Percentiles rank a stretch among this genome's conserved stretches.
Evolutionary conservation across 192 early-diverging fungal genomes (phyloP).

Genomic region (Linnemannia zychae): DNA sequence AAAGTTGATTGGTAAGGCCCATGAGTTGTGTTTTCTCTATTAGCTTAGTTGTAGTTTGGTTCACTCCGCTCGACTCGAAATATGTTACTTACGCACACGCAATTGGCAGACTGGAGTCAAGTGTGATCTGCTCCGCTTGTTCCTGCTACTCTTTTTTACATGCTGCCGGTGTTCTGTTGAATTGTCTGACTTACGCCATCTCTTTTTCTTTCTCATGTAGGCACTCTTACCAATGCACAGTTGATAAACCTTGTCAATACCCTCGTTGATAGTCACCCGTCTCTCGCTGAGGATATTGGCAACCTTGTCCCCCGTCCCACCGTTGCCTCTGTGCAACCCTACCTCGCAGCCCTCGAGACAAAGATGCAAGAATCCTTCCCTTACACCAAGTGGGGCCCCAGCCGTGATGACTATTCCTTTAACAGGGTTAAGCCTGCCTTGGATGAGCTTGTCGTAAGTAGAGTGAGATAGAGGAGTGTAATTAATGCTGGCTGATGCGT

Average conservation of each 20-base stretch:
- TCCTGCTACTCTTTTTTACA: neutral
- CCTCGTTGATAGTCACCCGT: constrained; percentile 81
- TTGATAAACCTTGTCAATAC: constrained; percentile 80
- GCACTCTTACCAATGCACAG: constrained; percentile 66
- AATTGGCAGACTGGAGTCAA: neutral
- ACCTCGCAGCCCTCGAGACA: constrained; percentile 78
- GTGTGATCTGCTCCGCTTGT: neutral
- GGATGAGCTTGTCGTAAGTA: constrained; percentile 73
- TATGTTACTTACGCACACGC: neutral
- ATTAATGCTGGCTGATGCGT: neutral
- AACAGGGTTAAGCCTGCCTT: constrained; percentile 85
- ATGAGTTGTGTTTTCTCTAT: neutral
- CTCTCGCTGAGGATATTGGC: constrained; percentile 76
- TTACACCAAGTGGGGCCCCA: constrained; percentile 84
- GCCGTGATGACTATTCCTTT: constrained; percentile 90
- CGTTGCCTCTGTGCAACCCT: constrained; percentile 75
- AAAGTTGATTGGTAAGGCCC: constrained; percentile 53
- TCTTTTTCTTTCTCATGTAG: constrained; percentile 19
- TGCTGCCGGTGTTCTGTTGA: neutral
- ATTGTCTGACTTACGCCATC: constrained; percentile 16
- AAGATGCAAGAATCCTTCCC: constrained; percentile 85
- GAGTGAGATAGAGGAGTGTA: neutral
- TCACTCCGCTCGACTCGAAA: neutral
- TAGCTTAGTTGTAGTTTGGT: neutral
- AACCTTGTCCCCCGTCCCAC: constrained; percentile 89